A percentile compares a stretch with the other conserved stretches of the same genome.
These are phyloP conservation scores for Cryoendolithus antarcticus DNA, from an alignment of 2,329 filamentous ascomycete species.

Conservation along the genomic window DNA sequence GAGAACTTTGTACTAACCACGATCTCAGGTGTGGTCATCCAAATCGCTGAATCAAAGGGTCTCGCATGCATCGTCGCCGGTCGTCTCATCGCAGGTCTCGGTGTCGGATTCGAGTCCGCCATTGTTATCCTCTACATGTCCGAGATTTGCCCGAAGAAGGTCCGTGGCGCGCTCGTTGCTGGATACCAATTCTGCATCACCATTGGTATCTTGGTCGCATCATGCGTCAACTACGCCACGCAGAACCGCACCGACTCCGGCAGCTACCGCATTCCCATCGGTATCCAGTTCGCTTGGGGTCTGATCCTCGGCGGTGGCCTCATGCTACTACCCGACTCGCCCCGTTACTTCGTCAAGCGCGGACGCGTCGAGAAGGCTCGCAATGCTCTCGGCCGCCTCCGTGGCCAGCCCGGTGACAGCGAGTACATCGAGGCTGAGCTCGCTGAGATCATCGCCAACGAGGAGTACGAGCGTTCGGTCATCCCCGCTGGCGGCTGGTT, in stretches of 20 bases:
- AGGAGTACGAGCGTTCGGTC: conserved; percentile 65
- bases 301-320: conserved; percentile 61
- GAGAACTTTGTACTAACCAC: conserved; percentile 5
- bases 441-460: conserved; percentile 77
- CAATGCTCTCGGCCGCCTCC: conserved; percentile 50
- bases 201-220: conserved; percentile 52
- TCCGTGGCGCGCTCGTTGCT: conserved; percentile 67
- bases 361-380: conserved; percentile 56
- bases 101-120: conserved; percentile 70
- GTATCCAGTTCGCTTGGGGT: conserved; percentile 69
- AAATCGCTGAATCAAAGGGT: conserved; percentile 44
- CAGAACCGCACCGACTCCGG: conserved; percentile 48
- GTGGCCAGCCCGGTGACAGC: conserved; percentile 61
- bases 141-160: conserved; percentile 47
- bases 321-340: conserved; percentile 69
- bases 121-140: conserved; percentile 82
- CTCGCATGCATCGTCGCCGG: conserved; percentile 57
- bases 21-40: conserved; percentile 43
- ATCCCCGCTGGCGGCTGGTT: conserved; percentile 55
- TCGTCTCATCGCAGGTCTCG: conserved; percentile 62
- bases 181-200: conserved; percentile 79
- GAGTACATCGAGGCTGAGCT: conserved; percentile 68
- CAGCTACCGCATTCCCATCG: conserved; percentile 71
- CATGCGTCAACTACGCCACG: conserved; percentile 61
- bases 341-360: conserved; percentile 74